These are phyloP conservation scores for Suillus brevipes DNA, from an alignment of 768 basidiomycete genomes.

Conservation along the genomic window DNA sequence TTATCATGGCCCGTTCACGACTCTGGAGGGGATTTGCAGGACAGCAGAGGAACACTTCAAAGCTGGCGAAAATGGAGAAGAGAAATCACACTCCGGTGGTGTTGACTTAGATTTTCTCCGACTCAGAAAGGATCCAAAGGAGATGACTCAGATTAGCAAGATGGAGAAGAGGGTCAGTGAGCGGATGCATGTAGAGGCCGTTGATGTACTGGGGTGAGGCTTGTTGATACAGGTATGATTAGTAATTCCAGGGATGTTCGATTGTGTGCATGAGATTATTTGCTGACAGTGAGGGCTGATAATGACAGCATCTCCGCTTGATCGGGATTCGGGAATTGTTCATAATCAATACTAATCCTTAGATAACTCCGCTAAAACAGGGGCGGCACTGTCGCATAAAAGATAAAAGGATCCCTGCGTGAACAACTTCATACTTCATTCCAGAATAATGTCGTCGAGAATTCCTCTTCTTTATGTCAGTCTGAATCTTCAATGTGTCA, in stretches of 20 bases:
- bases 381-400: not conserved
- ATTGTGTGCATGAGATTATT: not conserved
- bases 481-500: not conserved
- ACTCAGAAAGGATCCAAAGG: slow-evolving; percentile 27
- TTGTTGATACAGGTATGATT: not conserved
- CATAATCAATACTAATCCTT: not conserved
- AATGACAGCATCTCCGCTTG: not conserved
- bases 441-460: not conserved
- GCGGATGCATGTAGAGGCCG: slow-evolving; percentile 17
- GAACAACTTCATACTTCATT: not conserved
- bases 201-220: slow-evolving; percentile 15
- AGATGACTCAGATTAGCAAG: slow-evolving; percentile 19
- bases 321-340: not conserved
- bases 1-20: slow-evolving; percentile 59
- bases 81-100: slow-evolving; percentile 44
- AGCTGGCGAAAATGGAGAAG: slow-evolving; percentile 37
- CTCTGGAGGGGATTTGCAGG: slow-evolving; percentile 56
- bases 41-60: slow-evolving; percentile 50
- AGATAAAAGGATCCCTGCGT: not conserved
- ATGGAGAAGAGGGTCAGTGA: slow-evolving; percentile 29
- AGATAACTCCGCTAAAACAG: not conserved
- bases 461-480: slow-evolving; percentile 5
- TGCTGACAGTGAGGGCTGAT: not conserved
- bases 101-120: slow-evolving; percentile 41
- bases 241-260: not conserved